Base-by-base conservation (phyloP, 805 yeast species). In the Wickerhamomyces bovis region DNA sequence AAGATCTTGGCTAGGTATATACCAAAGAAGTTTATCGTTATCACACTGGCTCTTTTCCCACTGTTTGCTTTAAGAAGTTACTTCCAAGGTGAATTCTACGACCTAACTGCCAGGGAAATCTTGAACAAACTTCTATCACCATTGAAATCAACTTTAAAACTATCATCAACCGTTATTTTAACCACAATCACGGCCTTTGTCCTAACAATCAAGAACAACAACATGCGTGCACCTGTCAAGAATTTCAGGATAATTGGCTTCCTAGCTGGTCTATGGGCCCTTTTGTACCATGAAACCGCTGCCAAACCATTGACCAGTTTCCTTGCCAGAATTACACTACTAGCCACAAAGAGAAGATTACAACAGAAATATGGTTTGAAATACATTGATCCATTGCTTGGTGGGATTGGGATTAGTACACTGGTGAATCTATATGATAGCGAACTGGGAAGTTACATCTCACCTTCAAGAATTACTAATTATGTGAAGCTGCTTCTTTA, bases 181-280 rank as follows among this genome's bases (percentile, higher is more conserved):
- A 8, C 45, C 5, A 43, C 41, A 1, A 25, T 40, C 3, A 44
- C 53, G 6, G 40, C 47, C 1, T 45, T 45, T 19, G 6, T 28
- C 5, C 19, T 51, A 15, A 43, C 47, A 2, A 13, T 42, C 1
- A 16, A 28, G 16, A 45, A 38, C 19, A 39, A 38, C 16, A 20
- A 21, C 26, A n/a, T 23, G 38, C 20, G 20, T 40, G 6, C 23
- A 4, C 42, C 31, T 19, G 36, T 43, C 10, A 45, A 43, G 11
- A 38, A 43, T 11, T 42, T 42, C 8, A 47, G 49, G 30, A 2
- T 25, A 2, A 51, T 53, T 26, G 56, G 56, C 7, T 31, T 35
- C 7, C 7, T 51, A 1, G 40, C 53, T 23, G 49, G 54, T 3
- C n/a, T 51, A 15, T 53, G 56, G 56, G 39, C 43, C 26, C 28